These are phyloP conservation scores for Pseudogymnoascus verrucosus DNA, from an alignment of 2,329 filamentous ascomycete genomes.

Conservation along the genomic window DNA sequence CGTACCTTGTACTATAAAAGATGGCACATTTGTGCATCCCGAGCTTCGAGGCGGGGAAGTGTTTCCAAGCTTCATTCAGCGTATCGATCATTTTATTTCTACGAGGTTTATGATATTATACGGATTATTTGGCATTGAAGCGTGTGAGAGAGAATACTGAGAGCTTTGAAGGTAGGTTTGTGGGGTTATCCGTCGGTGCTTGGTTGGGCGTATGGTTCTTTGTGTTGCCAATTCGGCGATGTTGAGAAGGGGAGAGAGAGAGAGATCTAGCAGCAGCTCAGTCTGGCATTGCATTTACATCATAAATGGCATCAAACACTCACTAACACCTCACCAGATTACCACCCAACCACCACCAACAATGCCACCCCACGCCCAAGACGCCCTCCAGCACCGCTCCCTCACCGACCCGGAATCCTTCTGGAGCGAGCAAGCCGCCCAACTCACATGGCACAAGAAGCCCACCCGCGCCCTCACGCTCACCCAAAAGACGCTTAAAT, in stretches of 20 bases:
- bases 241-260: not conserved
- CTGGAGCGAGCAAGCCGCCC: constrained; percentile 66
- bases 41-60: not conserved
- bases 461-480: constrained; percentile 55
- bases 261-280: not conserved
- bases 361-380: constrained; percentile 26
- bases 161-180: not conserved
- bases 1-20: not conserved
- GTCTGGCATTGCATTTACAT: not conserved
- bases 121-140: not conserved
- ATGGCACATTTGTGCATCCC: not conserved
- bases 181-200: not conserved
- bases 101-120: not conserved
- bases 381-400: constrained; percentile 38
- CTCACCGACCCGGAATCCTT: constrained; percentile 63
- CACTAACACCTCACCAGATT: not conserved
- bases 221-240: too few species aligned
- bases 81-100: too few species aligned
- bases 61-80: too few species aligned
- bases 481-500: constrained; percentile 54
- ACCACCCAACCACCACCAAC: not conserved
- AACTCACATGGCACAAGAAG: constrained; percentile 72
- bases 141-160: not conserved
- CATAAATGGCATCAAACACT: not conserved
- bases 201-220: too few species aligned